Base-by-base conservation (phyloP, 1,284 basidiomycete species). In the Trametes versicolor region DNA sequence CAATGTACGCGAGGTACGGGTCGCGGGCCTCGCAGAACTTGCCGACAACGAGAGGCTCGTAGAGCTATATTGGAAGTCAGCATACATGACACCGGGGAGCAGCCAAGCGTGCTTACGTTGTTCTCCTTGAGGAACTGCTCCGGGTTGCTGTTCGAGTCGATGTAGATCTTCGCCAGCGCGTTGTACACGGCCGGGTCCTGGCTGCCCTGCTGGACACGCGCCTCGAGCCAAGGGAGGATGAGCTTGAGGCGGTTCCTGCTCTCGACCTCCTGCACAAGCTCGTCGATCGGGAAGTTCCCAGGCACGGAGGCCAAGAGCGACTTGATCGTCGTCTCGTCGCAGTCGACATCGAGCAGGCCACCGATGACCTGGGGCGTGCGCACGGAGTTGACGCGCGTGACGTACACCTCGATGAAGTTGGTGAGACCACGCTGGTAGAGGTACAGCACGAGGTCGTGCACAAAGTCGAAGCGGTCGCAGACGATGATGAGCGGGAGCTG, bases 21-120 rank as follows among this genome's bases (percentile, higher is more conserved):
- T 99, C 98, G 59, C 98, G 93, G 70, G 95, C 95, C 83, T 99
- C 98, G 81, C 98, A 99, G 87, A 99, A 99, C 82, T 99, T 99
- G 69, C 98, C 98, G 71, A 99, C 96, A 32, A 97, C 90, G 48
- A 97, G 85, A 9, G 98, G 96, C 76, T 99, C 97, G 80, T 99
- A 99, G 29, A 97, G 80, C 94, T 95, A 69, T 25, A 65, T 32
- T 32, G 60, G 25, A 56, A 5, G 21, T 68, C n/a, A 67, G 57
- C 41, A 47, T 52, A 7, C 2, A 15, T 45, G 17, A 37, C 29
- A 25, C 6, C n/a, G 10, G 1, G 27, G 36, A 59, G 27, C 50
- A 32, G 65, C 17, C 58, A 19, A 79, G 43, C 8, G 21, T 45
- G 19, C 91, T 60, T 74, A 95, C 92, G 77, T 98, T 98, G 83